These are phyloP conservation scores for Colletotrichum neosansevieriae DNA, from an alignment of 2,329 filamentous ascomycete species.

Conservation along the genomic window DNA sequence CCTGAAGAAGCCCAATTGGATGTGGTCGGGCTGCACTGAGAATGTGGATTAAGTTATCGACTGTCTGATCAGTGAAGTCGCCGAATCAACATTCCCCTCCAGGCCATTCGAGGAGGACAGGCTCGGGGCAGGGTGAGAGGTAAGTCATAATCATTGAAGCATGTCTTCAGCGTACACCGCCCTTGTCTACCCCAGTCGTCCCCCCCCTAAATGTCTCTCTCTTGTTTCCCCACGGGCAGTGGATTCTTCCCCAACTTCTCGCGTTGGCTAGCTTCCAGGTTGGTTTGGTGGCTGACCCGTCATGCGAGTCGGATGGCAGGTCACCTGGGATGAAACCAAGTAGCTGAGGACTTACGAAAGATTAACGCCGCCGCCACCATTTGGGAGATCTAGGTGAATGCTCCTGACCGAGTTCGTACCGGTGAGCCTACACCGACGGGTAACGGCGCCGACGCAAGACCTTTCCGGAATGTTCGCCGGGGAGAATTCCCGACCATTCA, in stretches of 20 bases:
- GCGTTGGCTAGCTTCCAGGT: slow-evolving; percentile 2
- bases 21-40: slow-evolving; percentile 23
- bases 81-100: slow-evolving; percentile 3
- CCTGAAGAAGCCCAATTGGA: slow-evolving; percentile 27
- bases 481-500: slow-evolving; percentile 23
- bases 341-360: neutral
- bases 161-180: neutral
- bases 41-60: slow-evolving; percentile 4
- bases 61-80: slow-evolving; percentile 19
- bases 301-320: slow-evolving; percentile 20
- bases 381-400: neutral
- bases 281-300: neutral
- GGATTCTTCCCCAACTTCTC: slow-evolving; percentile 29
- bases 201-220: slow-evolving; percentile 6
- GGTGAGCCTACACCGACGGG: slow-evolving; percentile 11
- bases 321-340: slow-evolving; percentile 3
- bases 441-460: neutral
- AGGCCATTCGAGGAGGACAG: neutral
- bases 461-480: neutral
- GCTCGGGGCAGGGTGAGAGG: neutral
- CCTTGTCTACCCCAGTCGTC: slow-evolving; percentile 25
- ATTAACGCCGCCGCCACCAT: neutral
- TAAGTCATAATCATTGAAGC: too few relatives aligned
- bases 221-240: slow-evolving; percentile 33
- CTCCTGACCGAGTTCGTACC: neutral